Base-by-base conservation (phyloP, 108 stramenopile species). In the Fragilariopsis cylindrus region DNA sequence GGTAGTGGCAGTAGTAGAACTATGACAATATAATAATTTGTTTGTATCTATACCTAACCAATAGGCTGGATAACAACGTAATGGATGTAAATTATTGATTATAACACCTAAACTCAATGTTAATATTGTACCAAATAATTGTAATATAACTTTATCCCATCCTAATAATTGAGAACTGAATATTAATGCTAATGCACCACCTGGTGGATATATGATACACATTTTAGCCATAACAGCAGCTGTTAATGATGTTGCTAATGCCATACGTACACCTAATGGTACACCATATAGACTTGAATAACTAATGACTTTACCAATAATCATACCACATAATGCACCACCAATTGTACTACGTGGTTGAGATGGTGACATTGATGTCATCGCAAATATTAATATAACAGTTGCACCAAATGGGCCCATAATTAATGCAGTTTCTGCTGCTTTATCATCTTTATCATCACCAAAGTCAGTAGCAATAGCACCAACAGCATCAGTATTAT, bases 111-210 rank as follows among this genome's bases (percentile, higher is more conserved):
- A 44, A 44, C 6, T 45, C 4, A 63, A 7, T n/a, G n/a, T 40
- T 44, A 45, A 45, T 11, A 43, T 43, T 44, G 19, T 21, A 4
- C 21, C 58, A 40, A 60, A 3, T 11, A 60, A 21, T 40, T 60
- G 58, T 11, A 60, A 3, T n/a, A 63, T 3, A 12, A 63, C 15
- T 40, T 63, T 63, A n/a, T 63, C 43, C 62, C 62, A 63, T 43
- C 58, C 43, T 44, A 63, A 12, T 1, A 45, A 3, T 4, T 40
- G 39, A n/a, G 15, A 45, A 13, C 43, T 63, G 39, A 63, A 63
- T 1, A 63, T 45, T 4, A 63, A 41, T 40, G 13, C 62, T 15
- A 45, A 44, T 3, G 60, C 39, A 40, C 4, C 39, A 39, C 30
- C 39, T 11, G 19, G 18, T 11, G 60, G 60, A 21, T 21, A 30